Conservation (phyloP, 2,329 filamentous ascomycete genomes). For the Xenoacremonium recifei region DNA sequence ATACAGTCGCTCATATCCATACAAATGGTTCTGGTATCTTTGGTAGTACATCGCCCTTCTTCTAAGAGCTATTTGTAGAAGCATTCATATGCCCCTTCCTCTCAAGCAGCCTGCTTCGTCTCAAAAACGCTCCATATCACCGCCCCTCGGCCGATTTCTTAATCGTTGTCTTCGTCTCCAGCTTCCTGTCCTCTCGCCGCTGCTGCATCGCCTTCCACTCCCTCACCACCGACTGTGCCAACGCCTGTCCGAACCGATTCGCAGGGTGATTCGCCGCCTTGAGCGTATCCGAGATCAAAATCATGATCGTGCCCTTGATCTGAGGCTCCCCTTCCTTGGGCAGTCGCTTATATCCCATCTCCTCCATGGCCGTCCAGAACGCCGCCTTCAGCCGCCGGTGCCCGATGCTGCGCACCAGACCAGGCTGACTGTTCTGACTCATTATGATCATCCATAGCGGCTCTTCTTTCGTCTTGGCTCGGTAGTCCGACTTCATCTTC, state of each 20-base stretch:
- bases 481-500: slow-evolving; percentile 25
- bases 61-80: too few species aligned
- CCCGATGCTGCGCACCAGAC: slow-evolving; percentile 26
- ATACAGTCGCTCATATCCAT: too few species aligned
- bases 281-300: slow-evolving; percentile 11
- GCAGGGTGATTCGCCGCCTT: slow-evolving; percentile 20
- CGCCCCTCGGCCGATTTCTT: too few species aligned
- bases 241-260: slow-evolving; percentile 19
- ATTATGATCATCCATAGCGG: slow-evolving; percentile 34
- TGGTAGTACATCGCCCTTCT: too few species aligned
- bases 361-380: slow-evolving; percentile 26
- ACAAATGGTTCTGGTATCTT: too few species aligned
- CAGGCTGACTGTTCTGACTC: slow-evolving; percentile 4
- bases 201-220: slow-evolving; percentile 13
- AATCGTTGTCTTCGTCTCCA: background rate
- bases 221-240: slow-evolving; percentile 17
- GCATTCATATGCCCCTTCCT: too few species aligned
- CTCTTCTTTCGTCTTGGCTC: slow-evolving; percentile 21
- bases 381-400: slow-evolving; percentile 24
- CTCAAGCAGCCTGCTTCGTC: too few species aligned
- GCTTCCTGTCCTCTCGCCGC: background rate
- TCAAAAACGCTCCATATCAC: too few species aligned
- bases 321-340: slow-evolving; percentile 5
- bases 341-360: slow-evolving; percentile 20
- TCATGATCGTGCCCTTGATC: slow-evolving; percentile 17